These are phyloP conservation scores for Fraxinus anomala DNA, from an alignment of 257 asterid genomes.

Conservation along the genomic window DNA sequence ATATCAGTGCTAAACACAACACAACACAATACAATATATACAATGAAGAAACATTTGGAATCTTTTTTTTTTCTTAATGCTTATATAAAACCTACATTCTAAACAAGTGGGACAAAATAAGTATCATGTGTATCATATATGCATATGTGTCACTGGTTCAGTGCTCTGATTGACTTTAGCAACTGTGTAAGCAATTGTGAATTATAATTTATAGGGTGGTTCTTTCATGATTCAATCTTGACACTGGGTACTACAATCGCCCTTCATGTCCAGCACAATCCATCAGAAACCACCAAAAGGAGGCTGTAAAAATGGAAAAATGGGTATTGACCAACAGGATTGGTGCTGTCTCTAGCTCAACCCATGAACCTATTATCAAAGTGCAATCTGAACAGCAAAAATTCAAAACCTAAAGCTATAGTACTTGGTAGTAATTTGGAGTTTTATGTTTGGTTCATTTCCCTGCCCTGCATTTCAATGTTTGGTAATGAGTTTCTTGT, in stretches of 20 bases:
- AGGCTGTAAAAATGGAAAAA: background rate
- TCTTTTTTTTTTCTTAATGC: background rate
- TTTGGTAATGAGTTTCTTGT: background rate
- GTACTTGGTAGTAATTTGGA: background rate
- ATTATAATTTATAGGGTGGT: background rate
- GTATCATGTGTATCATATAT: background rate
- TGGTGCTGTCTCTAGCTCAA: background rate
- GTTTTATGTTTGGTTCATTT: background rate
- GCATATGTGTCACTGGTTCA: background rate
- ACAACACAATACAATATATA: background rate
- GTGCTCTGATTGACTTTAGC: background rate
- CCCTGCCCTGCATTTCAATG: background rate
- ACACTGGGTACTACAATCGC: background rate
- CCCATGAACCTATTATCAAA: background rate
- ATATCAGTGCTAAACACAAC: background rate
- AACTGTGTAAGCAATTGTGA: background rate
- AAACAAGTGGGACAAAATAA: background rate
- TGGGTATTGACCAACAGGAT: background rate
- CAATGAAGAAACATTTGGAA: background rate
- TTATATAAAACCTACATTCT: background rate
- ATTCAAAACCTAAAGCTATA: background rate
- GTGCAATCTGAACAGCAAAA: background rate
- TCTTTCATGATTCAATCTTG: background rate
- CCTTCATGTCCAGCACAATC: background rate
- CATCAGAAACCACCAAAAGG: background rate